These are phyloP conservation scores for Lobosporangium transversale DNA, from an alignment of 192 early-diverging fungal genomes.

Conservation along the genomic window DNA sequence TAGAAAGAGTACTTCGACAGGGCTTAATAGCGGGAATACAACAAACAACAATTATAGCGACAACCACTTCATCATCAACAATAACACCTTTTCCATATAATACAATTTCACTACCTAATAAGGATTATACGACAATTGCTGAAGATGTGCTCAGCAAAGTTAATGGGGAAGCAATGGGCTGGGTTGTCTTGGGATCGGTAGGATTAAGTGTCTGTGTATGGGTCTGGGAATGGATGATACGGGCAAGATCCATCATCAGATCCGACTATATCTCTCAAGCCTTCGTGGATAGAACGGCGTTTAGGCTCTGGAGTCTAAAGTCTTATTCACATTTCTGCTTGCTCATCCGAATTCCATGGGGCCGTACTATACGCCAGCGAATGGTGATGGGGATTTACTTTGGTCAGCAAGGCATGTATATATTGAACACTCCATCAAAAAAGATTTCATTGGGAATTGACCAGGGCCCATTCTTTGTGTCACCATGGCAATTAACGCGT, in stretches of 20 bases:
- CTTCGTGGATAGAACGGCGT: slow-evolving; percentile 28
- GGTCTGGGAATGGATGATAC: slow-evolving; percentile 38
- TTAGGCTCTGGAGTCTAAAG: slow-evolving; percentile 35
- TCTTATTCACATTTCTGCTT: slow-evolving; percentile 46
- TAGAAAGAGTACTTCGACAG: slow-evolving; percentile 6
- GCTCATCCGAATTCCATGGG: slow-evolving; percentile 28
- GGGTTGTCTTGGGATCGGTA: slow-evolving; percentile 29
- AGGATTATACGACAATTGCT: neutral
- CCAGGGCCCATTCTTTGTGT: too few species aligned
- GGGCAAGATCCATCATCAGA: slow-evolving; percentile 21
- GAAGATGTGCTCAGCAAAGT: slow-evolving; percentile 5
- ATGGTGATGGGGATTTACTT: slow-evolving; percentile 31
- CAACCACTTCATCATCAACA: neutral
- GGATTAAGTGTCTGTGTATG: slow-evolving; percentile 17
- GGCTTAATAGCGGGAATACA: neutral
- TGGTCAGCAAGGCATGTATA: slow-evolving; percentile 34
- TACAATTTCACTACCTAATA: neutral
- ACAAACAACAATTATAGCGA: slow-evolving; percentile 2
- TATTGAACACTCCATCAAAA: neutral
- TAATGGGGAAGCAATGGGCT: slow-evolving; percentile 6
- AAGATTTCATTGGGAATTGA: too few species aligned
- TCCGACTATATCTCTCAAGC: slow-evolving; percentile 41
- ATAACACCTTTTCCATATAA: neutral
- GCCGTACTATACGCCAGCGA: slow-evolving; percentile 20
- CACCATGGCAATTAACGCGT: too few species aligned